Evolutionary conservation across 495 filamentous ascomycete species (phyloP), one percentile per base, ranked within the genome.

Genomic region (Platismatia glauca): DNA sequence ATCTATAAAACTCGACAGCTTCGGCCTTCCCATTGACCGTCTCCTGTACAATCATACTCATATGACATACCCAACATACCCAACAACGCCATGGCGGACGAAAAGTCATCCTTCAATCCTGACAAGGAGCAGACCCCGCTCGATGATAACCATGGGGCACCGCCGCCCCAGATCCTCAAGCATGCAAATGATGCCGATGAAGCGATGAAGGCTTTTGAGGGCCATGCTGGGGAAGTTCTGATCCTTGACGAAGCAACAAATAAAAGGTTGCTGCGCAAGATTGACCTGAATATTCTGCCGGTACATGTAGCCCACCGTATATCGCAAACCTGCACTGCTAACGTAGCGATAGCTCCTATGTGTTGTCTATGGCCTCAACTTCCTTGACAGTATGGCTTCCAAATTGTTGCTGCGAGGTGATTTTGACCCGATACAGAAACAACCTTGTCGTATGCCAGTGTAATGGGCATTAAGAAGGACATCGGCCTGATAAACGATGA

Each of bases 271-370:
- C 63, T 87, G 33, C 69, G 71, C 27, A 83, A 76, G 33, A 87
- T 87, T 58, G 84, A 87, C 64, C 75, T 74, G 70, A 78, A 85
- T 65, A 69, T 87, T 62, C 83, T 87, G 81, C 84, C 84, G 0
- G 76, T 82, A 53, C 72, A 62, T 63, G 44, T 16, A 27, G 55
- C 13, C 3, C 3, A 13, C 7, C 44, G 12, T 3, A 7, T 64
- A 67, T 15, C 33, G 64, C 31, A 29, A 33, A 50, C 22, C 50
- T 31, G 60, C 66, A 66, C 75, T 46, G 22, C 61, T 64, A 13
- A 67, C 35, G 4, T 31, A 39, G 8, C 7, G 22, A 38, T 33
- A 67, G 66, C 61, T 70, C 33, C 24, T 87, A 68, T 87, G 84
- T 59, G 68, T 81, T 46, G 75, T 86, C 11, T 86, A 87, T 62